Evolutionary conservation across 345 rosid species (phyloP).

Genomic region (Rhodomyrtus tomentosa): DNA sequence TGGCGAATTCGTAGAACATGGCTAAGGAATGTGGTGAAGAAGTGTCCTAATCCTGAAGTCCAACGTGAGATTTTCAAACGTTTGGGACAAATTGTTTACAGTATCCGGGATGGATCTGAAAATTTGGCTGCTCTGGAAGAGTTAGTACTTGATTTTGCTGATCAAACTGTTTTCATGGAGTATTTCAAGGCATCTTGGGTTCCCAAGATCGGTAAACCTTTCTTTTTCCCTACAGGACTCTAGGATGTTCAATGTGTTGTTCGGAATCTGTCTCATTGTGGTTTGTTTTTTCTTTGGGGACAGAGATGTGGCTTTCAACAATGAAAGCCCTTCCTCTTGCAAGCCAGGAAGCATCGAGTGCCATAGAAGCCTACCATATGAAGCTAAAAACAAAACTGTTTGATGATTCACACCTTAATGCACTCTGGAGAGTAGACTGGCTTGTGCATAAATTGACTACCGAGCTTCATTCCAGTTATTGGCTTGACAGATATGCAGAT

Average conservation of each 20-base stretch:
- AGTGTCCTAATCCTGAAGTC: slow-evolving; percentile 56
- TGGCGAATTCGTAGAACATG: slow-evolving; percentile 96
- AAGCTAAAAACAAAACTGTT: slow-evolving; percentile 76
- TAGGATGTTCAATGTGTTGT: not conserved
- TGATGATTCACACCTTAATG: slow-evolving; percentile 91
- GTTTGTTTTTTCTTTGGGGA: not conserved
- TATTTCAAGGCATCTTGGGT: slow-evolving; percentile 79
- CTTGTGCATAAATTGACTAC: slow-evolving; percentile 91
- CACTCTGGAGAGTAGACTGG: slow-evolving; percentile 92
- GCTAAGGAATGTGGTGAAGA: slow-evolving; percentile 75
- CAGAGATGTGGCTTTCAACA: slow-evolving; percentile 95
- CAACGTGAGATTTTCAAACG: slow-evolving; percentile 69
- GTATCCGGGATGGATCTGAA: slow-evolving; percentile 60
- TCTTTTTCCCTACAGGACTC: not conserved
- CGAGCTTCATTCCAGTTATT: slow-evolving; percentile 83
- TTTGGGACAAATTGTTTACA: slow-evolving; percentile 54
- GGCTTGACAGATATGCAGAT: slow-evolving; percentile 90
- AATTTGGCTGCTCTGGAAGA: slow-evolving; percentile 42
- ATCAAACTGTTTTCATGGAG: slow-evolving; percentile 66
- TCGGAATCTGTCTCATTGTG: not conserved
- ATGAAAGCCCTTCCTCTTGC: slow-evolving; percentile 81
- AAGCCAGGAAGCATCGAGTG: slow-evolving; percentile 94
- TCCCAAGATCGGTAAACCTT: slow-evolving; percentile 76
- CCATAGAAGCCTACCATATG: slow-evolving; percentile 92
- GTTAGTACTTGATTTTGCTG: slow-evolving; percentile 61